Evolutionary conservation across 768 basidiomycete genomes (phyloP), one percentile per base, ranked within the genome.

Genomic region (Agrocybe praecox): DNA sequence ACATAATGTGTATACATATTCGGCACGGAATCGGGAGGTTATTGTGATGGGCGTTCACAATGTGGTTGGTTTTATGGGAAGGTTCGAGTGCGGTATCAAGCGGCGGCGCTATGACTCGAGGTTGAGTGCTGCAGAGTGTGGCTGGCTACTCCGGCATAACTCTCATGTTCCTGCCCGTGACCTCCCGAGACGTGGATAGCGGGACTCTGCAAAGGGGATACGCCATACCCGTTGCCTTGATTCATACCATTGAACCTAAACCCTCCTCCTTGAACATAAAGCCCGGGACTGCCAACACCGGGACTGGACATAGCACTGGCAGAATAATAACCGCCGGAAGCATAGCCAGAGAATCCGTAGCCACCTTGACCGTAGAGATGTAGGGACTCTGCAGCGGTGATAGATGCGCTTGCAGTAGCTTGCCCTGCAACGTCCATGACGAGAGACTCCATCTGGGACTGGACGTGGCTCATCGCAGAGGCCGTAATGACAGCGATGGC

Each of bases 391-490:
- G 61, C 53, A 42, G 53, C 61, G 3, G 61, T 62, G 2, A 57
- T 53, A 6, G 61, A 62, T 2, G 57, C 50, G 32, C 47, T 55
- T 9, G 61, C 61, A 2, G 32, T 51, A 15, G 57, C 61, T 34
- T 56, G 56, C 2, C 49, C 49, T 22, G 46, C 54, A 23, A 51
- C 61, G 34, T 56, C 61, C 43, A 55, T 48, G 49, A 62, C 61
- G 26, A 57, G 50, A 24, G 46, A 45, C 18, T 54, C 21, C 42
- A 62, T 58, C 24, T 62, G 60, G 10, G 36, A 23, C 2, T 53
- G 47, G 47, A 62, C 54, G 47, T 62, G 56, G 36, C 45, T 45
- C 60, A 62, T 62, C 26, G 60, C 60, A 46, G 57, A 55, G 22
- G 49, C 53, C 9, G 60, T 62, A 23, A 62, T 49, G 17, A 46